These are phyloP conservation scores for Haberlea rhodopensis DNA, from an alignment of 257 asterid genomes.

Conservation along the genomic window DNA sequence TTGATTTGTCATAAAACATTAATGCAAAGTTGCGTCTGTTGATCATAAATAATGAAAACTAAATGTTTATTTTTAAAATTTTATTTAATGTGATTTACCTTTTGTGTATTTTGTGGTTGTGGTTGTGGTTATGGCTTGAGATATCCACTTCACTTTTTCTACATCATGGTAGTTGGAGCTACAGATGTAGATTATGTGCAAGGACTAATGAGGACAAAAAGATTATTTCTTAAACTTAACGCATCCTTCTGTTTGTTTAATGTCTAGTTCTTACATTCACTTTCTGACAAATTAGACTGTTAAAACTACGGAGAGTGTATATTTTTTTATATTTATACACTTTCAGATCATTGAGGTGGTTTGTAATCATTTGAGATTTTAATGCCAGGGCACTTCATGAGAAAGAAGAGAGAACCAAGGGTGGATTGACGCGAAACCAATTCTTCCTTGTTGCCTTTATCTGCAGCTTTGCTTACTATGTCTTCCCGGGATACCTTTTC, in stretches of 20 bases:
- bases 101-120: no score
- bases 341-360: conserved; percentile 1
- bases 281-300: no score
- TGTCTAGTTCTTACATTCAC: no score
- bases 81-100: no score
- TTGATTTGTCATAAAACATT: background rate
- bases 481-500: conserved; percentile 81
- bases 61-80: background rate
- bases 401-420: conserved; percentile 67
- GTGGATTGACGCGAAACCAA: conserved; percentile 70
- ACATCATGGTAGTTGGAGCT: no score
- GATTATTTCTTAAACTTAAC: background rate
- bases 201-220: background rate
- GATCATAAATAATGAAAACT: no score
- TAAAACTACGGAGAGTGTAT: no score
- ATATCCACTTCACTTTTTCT: no score
- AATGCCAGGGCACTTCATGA: conserved; percentile 87
- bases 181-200: background rate
- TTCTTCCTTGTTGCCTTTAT: conserved; percentile 78
- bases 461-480: conserved; percentile 88
- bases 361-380: conserved; percentile 18
- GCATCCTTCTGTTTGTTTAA: no score
- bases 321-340: no score
- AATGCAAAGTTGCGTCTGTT: no score
- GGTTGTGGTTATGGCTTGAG: no score